phyloP scores from a whole-genome alignment of 2,329 filamentous ascomycete genomes.

The Colletotrichum kahawae region DNA sequence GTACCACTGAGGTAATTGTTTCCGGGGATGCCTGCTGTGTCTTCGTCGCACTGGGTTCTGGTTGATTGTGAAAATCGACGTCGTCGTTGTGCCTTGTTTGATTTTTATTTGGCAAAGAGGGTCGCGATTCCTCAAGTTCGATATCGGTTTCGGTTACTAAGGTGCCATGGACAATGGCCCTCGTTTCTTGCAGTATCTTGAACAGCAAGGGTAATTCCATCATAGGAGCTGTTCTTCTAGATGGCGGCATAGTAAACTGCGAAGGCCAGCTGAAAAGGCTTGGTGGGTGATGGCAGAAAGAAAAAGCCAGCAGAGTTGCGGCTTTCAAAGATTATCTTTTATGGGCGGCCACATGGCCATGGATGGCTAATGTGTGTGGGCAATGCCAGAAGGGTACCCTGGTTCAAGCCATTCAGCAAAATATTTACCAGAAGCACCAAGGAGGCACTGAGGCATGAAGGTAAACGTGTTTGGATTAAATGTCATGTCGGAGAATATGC shows the following conservation, averaged over 20 bases:
- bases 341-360: not conserved
- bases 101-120: not conserved
- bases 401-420: not conserved
- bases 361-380: not conserved
- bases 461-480: too few relatives aligned
- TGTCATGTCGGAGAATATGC: not conserved
- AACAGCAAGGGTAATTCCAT: not conserved
- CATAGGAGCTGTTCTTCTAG: not conserved
- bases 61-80: accelerated
- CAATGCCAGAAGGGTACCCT: not conserved
- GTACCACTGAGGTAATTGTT: accelerated
- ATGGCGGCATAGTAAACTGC: not conserved
- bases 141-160: not conserved
- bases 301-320: not conserved
- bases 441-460: not conserved
- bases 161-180: not conserved
- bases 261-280: not conserved
- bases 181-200: not conserved
- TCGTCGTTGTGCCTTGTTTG: not conserved
- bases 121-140: too few relatives aligned
- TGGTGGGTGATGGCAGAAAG: not conserved
- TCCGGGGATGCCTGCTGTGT: accelerated
- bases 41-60: not conserved
- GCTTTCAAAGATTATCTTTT: not conserved
- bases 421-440: not conserved